Conservation (phyloP, 176 grass and related monocot genomes). For the Avena sativa region DNA sequence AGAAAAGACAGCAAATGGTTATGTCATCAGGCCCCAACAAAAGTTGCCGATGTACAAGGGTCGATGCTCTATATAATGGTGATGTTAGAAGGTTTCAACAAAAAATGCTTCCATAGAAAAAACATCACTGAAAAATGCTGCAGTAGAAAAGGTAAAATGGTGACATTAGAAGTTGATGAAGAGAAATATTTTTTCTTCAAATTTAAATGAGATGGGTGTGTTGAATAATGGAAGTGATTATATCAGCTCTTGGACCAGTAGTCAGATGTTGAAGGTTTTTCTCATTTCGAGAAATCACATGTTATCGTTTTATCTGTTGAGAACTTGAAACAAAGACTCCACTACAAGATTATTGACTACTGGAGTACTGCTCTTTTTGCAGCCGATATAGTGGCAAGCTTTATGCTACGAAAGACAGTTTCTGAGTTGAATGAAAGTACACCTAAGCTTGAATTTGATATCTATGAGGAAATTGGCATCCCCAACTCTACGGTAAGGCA, state of each 20-base stretch:
- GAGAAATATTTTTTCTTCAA: background rate
- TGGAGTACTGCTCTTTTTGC: slow-evolving; percentile 42
- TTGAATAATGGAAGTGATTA: slow-evolving; percentile 16
- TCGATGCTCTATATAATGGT: background rate
- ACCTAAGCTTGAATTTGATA: slow-evolving; percentile 83
- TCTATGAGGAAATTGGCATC: slow-evolving; percentile 84
- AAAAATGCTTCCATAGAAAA: slow-evolving; percentile 1
- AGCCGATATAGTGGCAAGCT: slow-evolving; percentile 87
- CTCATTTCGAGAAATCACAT: background rate
- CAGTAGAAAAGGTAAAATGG: background rate
- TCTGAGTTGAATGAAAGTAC: slow-evolving; percentile 60
- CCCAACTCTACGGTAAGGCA: slow-evolving; percentile 76
- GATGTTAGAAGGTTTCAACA: background rate
- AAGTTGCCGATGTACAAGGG: background rate
- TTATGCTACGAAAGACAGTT: slow-evolving; percentile 72
- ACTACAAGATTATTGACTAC: background rate
- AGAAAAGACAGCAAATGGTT: slow-evolving; percentile 6
- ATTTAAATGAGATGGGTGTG: background rate
- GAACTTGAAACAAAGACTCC: slow-evolving; percentile 16
- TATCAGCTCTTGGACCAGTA: background rate
- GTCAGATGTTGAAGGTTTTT: background rate
- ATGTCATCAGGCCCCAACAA: slow-evolving; percentile 10
- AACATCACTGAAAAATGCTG: background rate
- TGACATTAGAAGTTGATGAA: slow-evolving; percentile 6
- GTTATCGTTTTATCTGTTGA: slow-evolving; percentile 21